These are phyloP conservation scores for Rhododendron molle DNA, from an alignment of 148 eudicot species.

Conservation along the genomic window DNA sequence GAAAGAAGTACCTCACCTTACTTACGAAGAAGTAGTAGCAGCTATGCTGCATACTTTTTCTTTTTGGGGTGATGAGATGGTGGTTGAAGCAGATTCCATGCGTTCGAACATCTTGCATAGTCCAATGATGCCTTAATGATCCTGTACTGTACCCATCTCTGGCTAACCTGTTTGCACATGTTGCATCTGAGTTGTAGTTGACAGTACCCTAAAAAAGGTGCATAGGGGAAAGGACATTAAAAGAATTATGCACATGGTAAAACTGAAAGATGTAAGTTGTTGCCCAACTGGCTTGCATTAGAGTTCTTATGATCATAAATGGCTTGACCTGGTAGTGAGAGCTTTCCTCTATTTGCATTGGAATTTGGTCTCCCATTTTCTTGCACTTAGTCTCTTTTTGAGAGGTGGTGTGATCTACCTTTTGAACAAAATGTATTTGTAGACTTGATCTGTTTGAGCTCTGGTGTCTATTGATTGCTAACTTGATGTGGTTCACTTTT, in stretches of 20 bases:
- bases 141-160: background rate
- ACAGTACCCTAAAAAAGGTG: background rate
- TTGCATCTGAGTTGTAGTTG: background rate
- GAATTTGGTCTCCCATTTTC: background rate
- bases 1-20: background rate
- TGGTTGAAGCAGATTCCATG: background rate
- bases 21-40: background rate
- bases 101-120: background rate
- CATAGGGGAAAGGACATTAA: background rate
- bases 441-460: background rate
- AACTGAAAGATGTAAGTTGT: background rate
- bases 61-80: background rate
- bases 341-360: background rate
- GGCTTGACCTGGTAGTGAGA: background rate
- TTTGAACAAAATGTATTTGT: background rate
- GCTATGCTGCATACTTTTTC: background rate
- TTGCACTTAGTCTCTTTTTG: background rate
- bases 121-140: background rate
- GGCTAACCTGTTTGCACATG: background rate
- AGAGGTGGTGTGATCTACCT: background rate
- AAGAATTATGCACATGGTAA: background rate
- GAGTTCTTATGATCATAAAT: background rate
- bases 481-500: constrained; percentile 2
- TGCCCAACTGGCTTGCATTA: background rate
- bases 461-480: background rate